Evolutionary conservation across 768 basidiomycete genomes (phyloP), one percentile per base, ranked within the genome.

Genomic region (Podaxis sp.): DNA sequence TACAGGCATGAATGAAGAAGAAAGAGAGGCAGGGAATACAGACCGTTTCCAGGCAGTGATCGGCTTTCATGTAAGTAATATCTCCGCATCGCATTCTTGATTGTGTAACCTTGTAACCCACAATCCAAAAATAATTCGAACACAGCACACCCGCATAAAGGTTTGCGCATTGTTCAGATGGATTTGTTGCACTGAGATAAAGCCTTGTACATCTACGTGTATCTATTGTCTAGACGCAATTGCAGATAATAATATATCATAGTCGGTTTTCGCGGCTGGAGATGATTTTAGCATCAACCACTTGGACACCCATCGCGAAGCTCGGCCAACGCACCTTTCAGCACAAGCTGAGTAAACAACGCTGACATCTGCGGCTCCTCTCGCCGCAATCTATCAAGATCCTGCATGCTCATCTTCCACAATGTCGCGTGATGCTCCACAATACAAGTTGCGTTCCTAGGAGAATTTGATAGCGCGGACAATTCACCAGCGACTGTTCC

Each of bases 401-500:
- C 82, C 56, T 81, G 80, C 2, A 71, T 76, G 63, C 84, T 86
- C 50, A 99, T 75, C 74, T 83, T 89, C 96, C 96, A 99, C 56
- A 99, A 66, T 13, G 89, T 84, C 6, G 86, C 88, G 7, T 87
- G 64, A 53, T 74, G 80, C 73, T 98, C 96, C 2, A 90, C 93
- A 0, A 88, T 78, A 38, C 93, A 93, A 3, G 89, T 92, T 26
- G 95, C 90, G 71, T 97, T 99, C 53, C 96, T 81, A 17, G 86
- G 81, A 20, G 89, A 80, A 22, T 86, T 87, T 8, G 95, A 88
- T 12, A 99, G 77, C 40, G 90, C 91, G 0, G 93, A 89, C 57
- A 99, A 74, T 74, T 98, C 96, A 0, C 96, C 96, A 10, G 96
- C 93, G 2, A 98, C 77, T 0, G 95, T 94, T 2, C 95, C 96